Conservation (phyloP, 768 basidiomycete genomes). For the Cyclocybe cylindracea region DNA sequence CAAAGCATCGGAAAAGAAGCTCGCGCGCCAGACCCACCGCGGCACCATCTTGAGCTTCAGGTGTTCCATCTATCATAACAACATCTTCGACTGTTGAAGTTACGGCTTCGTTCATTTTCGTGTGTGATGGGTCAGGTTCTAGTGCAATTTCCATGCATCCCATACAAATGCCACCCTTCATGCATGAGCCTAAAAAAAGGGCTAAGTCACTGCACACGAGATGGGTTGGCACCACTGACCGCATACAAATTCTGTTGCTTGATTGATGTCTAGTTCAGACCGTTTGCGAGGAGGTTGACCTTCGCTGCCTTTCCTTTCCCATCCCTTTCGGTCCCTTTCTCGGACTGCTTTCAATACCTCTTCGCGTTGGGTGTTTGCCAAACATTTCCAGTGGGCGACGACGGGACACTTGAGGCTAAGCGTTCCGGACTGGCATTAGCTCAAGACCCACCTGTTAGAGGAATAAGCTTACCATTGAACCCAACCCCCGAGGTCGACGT, state of each 20-base stretch:
- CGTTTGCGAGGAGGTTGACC: slow-evolving; percentile 44
- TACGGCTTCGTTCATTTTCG: slow-evolving; percentile 2
- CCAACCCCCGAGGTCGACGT: slow-evolving; percentile 72
- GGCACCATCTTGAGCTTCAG: slow-evolving; percentile 4
- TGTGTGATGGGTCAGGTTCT: slow-evolving; percentile 38
- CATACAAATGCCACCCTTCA: slow-evolving; percentile 79
- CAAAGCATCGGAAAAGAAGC: slow-evolving; percentile 78
- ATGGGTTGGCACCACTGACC: slow-evolving; percentile 30
- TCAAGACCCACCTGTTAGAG: background rate
- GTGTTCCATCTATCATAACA: slow-evolving; percentile 34
- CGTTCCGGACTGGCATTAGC: slow-evolving; percentile 20
- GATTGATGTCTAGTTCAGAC: slow-evolving; percentile 42
- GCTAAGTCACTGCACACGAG: background rate
- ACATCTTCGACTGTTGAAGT: slow-evolving; percentile 21
- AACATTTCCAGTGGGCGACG: slow-evolving; percentile 75
- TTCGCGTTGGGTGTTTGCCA: slow-evolving; percentile 63
- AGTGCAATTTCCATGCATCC: slow-evolving; percentile 63
- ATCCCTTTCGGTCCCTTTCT: slow-evolving; percentile 46
- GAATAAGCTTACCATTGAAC: slow-evolving; percentile 65
- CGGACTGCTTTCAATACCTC: slow-evolving; percentile 71
- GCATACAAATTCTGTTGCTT: slow-evolving; percentile 82
- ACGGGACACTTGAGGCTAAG: slow-evolving; percentile 76
- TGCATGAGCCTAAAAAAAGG: slow-evolving; percentile 48
- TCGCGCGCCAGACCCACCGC: slow-evolving; percentile 30
- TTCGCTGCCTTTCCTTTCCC: slow-evolving; percentile 30